Base-by-base conservation (phyloP, 2,329 filamentous ascomycete species). In the Botryotinia narcissicola region DNA sequence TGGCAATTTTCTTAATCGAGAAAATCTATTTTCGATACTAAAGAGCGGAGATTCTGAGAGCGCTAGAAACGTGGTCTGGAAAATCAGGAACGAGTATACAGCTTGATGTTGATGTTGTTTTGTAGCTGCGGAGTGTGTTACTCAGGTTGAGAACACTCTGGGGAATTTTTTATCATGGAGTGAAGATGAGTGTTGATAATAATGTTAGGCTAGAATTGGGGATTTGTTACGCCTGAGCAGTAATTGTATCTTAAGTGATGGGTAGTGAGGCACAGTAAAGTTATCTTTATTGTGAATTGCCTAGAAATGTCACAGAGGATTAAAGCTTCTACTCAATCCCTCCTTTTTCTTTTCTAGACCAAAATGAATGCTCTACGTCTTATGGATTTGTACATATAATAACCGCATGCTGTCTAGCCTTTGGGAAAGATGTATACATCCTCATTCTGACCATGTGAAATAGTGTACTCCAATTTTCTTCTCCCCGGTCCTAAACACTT, bases 201-300 rank as follows among this genome's bases (percentile, higher is more conserved):
- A 0, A 16, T 22, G 5, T 29, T 29, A 0, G 4, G 2, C 14
- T 16, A 7, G 12, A 14, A 54, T n/a, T 29, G 20, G 25, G 12
- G 48, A 29, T 9, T 54, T n/a, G 14, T n/a, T 54, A 14, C 2
- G 25, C 2, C 12, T 16, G 48, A 29, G 12, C 25, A n/a, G 12
- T 8, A 3, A 16, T n/a, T 54, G 0, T 3, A 16, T 16, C 12
- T 3, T 0, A 16, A 8, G 6, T 14, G 25, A 29, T 29, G 12
- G 14, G 12, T 4, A 12, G 4, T 14, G 14, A 29, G 51, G 10
- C 14, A 16, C 7, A 16, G 22, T 14, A 14, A 2, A 25, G 10
- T 51, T 18, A 25, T n/a, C 46, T 12, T 4, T 7, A 12, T 6
- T 51, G 5, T 51, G 4, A 25, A 51, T 51, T 25, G n/a, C 22